Evolutionary conservation across 768 basidiomycete species (phyloP).

Genomic region (Ephemerocybe angulata): DNA sequence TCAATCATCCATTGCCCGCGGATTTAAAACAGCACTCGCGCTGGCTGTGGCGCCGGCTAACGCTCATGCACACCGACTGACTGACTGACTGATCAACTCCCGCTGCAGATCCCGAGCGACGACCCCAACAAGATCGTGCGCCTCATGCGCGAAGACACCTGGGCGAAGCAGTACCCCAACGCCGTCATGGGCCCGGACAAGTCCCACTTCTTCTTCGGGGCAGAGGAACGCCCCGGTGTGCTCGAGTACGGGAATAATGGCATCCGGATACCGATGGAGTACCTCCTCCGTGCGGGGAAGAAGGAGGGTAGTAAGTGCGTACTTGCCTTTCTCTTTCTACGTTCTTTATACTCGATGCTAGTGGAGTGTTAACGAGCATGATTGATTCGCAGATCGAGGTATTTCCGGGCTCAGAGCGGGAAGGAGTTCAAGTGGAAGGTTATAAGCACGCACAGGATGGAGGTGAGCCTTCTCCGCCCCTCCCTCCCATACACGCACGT

Average conservation of each 20-base stretch:
- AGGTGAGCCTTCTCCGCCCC: conserved; percentile 42
- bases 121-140: conserved; percentile 61
- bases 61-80: conserved; percentile 4
- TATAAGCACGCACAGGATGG: conserved; percentile 51
- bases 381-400: conserved; percentile 52
- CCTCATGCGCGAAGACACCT: conserved; percentile 59
- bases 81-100: conserved; percentile 17
- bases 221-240: conserved; percentile 55
- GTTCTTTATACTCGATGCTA: conserved; percentile 2
- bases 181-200: conserved; percentile 75
- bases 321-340: conserved; percentile 1
- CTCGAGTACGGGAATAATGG: conserved; percentile 66
- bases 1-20: background rate
- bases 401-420: conserved; percentile 69
- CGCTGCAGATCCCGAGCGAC: conserved; percentile 43
- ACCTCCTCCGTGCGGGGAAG: conserved; percentile 50
- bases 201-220: conserved; percentile 74
- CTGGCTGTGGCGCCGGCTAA: no score
- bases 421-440: conserved; percentile 77
- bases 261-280: conserved; percentile 51
- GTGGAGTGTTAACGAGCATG: background rate
- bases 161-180: conserved; percentile 63
- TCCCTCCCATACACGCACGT: background rate
- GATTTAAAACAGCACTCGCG: background rate
- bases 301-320: conserved; percentile 62